A percentile compares a stretch with the other conserved stretches of the same genome.
phyloP scores from a whole-genome alignment of 2,329 filamentous ascomycete species.

The Colletotrichum horii region DNA sequence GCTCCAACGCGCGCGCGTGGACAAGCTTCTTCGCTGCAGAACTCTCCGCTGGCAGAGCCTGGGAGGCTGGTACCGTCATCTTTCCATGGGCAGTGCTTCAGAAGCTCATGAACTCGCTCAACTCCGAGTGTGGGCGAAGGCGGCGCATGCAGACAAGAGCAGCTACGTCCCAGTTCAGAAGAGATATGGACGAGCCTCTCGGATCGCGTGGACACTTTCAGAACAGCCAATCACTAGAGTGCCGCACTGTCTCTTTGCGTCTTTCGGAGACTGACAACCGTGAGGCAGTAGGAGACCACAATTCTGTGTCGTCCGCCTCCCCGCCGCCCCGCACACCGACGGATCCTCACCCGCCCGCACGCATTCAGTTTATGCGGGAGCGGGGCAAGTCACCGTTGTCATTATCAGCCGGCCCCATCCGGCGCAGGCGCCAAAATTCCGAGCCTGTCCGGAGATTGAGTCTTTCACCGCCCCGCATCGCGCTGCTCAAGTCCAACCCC shows the following conservation, averaged over 20 bases:
- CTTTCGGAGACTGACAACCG: neutral
- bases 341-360: neutral
- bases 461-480: slow-evolving; percentile 11
- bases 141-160: neutral
- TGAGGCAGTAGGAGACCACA: neutral
- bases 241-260: neutral
- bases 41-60: slow-evolving; percentile 4
- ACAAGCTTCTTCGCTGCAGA: slow-evolving; percentile 15
- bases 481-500: slow-evolving; percentile 14
- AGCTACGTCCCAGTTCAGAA: neutral
- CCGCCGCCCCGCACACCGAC: slow-evolving; percentile 6
- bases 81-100: slow-evolving; percentile 14
- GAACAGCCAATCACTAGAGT: neutral
- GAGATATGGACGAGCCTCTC: neutral
- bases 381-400: neutral
- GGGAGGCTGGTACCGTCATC: slow-evolving; percentile 12
- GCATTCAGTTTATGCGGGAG: slow-evolving; percentile 8
- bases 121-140: slow-evolving; percentile 1
- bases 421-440: slow-evolving; percentile 8
- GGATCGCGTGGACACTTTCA: neutral
- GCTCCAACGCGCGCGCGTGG: slow-evolving; percentile 17
- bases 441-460: slow-evolving; percentile 6
- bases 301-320: neutral
- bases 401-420: neutral
- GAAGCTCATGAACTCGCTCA: slow-evolving; percentile 16